phyloP scores from a whole-genome alignment of 768 basidiomycete species.

The Amanita rimosa region DNA sequence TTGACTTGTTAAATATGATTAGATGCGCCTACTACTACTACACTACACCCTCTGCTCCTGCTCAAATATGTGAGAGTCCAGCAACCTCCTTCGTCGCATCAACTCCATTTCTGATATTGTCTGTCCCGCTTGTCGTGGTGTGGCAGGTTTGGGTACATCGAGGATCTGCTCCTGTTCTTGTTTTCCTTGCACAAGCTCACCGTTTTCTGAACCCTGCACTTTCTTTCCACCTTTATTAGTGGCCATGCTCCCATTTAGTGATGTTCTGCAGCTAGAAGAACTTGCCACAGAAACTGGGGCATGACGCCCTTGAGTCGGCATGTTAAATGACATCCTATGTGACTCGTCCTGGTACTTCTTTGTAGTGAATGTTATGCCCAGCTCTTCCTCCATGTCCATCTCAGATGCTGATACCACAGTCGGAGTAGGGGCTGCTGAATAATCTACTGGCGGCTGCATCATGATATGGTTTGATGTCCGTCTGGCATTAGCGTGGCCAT shows the following conservation, averaged over 20 bases:
- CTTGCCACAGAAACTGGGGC: neutral
- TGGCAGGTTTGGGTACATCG: constrained; percentile 14
- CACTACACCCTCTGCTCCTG: constrained; percentile 9
- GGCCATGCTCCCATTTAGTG: neutral
- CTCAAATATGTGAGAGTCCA: constrained; percentile 62
- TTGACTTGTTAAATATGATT: neutral
- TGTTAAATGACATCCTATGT: neutral
- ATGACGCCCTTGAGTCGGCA: neutral
- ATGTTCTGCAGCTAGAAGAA: constrained; percentile 9
- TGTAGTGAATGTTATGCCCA: constrained; percentile 6
- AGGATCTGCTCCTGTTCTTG: neutral
- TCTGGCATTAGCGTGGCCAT: neutral
- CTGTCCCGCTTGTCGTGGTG: constrained; percentile 40
- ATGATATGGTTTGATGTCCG: neutral
- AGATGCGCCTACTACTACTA: neutral
- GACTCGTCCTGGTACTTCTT: constrained; percentile 5
- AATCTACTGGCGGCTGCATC: too few relatives aligned
- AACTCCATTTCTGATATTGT: constrained; percentile 71
- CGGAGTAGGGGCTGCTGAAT: neutral
- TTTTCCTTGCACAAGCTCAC: neutral
- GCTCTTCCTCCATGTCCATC: constrained; percentile 5
- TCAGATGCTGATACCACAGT: neutral
- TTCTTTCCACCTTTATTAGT: neutral
- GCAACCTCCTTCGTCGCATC: constrained; percentile 65
- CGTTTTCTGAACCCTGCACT: neutral